Percentiles rank a stretch among this genome's conserved stretches.
Conservation (phyloP, 495 filamentous ascomycete species). For the Tuber indicum region DNA sequence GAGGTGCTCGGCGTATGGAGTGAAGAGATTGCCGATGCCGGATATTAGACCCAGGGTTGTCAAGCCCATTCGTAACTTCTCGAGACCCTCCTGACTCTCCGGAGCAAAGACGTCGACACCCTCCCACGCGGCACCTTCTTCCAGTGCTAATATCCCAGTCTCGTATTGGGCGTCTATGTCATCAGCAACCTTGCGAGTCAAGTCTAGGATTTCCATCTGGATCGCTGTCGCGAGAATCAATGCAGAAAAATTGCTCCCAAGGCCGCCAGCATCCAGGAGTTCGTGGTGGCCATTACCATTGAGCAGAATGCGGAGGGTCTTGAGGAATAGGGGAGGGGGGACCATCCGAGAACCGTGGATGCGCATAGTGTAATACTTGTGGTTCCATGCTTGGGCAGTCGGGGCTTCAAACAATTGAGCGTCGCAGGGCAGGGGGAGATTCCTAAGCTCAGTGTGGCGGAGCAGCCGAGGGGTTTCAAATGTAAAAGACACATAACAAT, state of each 20-base stretch:
- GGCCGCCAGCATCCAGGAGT: slow-evolving; percentile 21
- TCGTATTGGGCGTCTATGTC: slow-evolving; percentile 22
- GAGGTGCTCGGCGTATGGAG: slow-evolving; percentile 24
- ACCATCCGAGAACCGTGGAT: slow-evolving; percentile 28
- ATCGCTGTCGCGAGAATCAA: slow-evolving; percentile 33
- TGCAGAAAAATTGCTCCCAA: slow-evolving; percentile 37
- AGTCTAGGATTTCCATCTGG: slow-evolving; percentile 37
- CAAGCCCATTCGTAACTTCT: slow-evolving; percentile 28
- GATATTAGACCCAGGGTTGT: slow-evolving; percentile 34
- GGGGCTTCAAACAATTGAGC: slow-evolving; percentile 35
- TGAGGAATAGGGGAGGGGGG: slow-evolving; percentile 26
- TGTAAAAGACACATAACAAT: slow-evolving; percentile 34
- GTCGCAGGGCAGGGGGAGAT: slow-evolving; percentile 36
- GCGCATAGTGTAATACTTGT: slow-evolving; percentile 22
- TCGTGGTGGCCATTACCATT: slow-evolving; percentile 30
- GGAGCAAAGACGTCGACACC: slow-evolving; percentile 27
- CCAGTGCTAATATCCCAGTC: slow-evolving; percentile 14
- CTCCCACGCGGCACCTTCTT: slow-evolving; percentile 15
- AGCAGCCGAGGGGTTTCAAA: slow-evolving; percentile 36
- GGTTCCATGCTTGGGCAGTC: slow-evolving; percentile 34
- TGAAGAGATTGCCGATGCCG: slow-evolving; percentile 36
- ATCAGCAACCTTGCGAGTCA: slow-evolving; percentile 34
- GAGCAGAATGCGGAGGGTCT: slow-evolving; percentile 27
- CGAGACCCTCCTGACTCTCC: slow-evolving; percentile 22
- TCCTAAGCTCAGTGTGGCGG: slow-evolving; percentile 29